Percentiles rank a stretch among this genome's conserved stretches.
These are phyloP conservation scores for Phyllosticta citrichinensis DNA, from an alignment of 2,329 filamentous ascomycete species.

Conservation along the genomic window DNA sequence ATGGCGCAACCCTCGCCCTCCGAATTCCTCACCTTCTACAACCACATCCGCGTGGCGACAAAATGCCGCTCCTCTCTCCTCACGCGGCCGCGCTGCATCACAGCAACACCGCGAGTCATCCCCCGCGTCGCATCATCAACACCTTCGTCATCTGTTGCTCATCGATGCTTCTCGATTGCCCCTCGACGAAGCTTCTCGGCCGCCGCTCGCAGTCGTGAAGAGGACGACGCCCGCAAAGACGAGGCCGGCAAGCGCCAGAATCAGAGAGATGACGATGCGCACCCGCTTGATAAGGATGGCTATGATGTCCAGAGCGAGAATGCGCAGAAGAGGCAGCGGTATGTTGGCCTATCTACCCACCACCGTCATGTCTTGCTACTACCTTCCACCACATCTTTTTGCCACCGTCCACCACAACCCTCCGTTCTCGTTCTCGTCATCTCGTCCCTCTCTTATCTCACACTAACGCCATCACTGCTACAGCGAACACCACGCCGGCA, in stretches of 20 bases:
- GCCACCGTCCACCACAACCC: no score
- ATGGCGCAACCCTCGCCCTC: constrained; percentile 27
- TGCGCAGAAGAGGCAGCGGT: constrained; percentile 23
- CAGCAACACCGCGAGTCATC: constrained; percentile 14
- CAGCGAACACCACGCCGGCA: constrained; percentile 19
- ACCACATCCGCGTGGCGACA: constrained; percentile 13
- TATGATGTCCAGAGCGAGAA: constrained; percentile 25
- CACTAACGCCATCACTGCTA: not conserved
- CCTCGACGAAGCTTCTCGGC: no score
- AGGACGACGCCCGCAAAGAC: not conserved
- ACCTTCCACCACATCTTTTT: not conserved
- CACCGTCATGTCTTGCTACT: not conserved
- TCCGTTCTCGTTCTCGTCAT: no score
- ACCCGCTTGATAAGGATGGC: not conserved
- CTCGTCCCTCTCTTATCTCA: not conserved
- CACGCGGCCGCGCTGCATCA: constrained; percentile 12
- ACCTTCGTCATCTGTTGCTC: constrained; percentile 12
- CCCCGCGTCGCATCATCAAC: constrained; percentile 17
- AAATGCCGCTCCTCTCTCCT: constrained; percentile 10
- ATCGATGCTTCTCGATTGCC: no score
- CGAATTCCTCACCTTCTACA: constrained; percentile 31
- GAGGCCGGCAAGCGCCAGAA: not conserved
- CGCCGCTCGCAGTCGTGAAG: no score
- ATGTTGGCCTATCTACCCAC: constrained; percentile 12
- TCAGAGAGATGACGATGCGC: not conserved